phyloP scores from a whole-genome alignment of 345 rosid genomes.

The Hypericum perforatum region DNA sequence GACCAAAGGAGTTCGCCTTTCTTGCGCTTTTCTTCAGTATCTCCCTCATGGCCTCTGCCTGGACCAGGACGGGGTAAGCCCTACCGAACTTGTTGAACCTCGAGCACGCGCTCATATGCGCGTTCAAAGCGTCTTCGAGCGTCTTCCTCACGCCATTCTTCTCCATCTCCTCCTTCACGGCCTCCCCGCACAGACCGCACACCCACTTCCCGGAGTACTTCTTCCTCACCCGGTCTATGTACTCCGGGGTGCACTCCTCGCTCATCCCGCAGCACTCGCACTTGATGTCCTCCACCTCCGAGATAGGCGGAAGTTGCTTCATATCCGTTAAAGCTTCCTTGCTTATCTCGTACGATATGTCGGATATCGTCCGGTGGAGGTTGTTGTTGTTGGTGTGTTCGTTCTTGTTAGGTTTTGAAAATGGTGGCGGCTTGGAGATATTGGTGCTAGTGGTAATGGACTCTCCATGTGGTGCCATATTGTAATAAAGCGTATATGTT shows the following conservation, averaged over 20 bases:
- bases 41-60: slow-evolving; percentile 23
- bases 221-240: slow-evolving; percentile 18
- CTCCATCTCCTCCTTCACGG: slow-evolving; percentile 20
- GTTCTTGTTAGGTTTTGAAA: too few species aligned
- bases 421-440: too few species aligned
- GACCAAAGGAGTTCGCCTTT: slow-evolving; percentile 12
- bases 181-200: slow-evolving; percentile 35
- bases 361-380: slow-evolving; percentile 2
- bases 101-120: slow-evolving; percentile 23
- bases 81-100: slow-evolving; percentile 16
- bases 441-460: too few species aligned
- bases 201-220: slow-evolving; percentile 15
- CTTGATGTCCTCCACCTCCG: slow-evolving; percentile 3
- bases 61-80: slow-evolving; percentile 16
- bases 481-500: too few species aligned
- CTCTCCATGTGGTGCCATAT: too few species aligned
- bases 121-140: slow-evolving; percentile 25
- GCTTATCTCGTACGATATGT: not conserved
- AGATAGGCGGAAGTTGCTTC: not conserved
- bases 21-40: slow-evolving; percentile 17
- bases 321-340: not conserved
- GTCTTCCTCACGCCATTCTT: slow-evolving; percentile 16
- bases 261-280: slow-evolving; percentile 21
- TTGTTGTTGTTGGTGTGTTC: not conserved
- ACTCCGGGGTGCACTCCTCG: slow-evolving; percentile 31